Conservation (phyloP, 1,139 yeast species). For the Saccharomyces hybrid region DNA sequence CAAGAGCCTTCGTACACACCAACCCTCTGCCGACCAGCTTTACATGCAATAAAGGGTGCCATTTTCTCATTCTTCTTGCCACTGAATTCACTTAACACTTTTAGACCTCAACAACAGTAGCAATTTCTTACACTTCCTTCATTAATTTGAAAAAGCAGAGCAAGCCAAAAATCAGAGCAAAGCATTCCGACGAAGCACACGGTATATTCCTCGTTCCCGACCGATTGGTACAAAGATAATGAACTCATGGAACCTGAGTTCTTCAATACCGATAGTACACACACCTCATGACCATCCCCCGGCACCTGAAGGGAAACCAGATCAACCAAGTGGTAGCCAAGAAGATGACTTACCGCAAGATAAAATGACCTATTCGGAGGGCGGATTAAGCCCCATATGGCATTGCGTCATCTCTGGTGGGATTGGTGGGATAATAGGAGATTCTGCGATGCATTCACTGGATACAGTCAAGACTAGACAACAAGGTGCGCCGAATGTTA, state of each 20-base stretch:
- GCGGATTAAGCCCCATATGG: slow-evolving; percentile 37
- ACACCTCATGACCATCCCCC: slow-evolving; percentile 16
- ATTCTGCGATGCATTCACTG: slow-evolving; percentile 85
- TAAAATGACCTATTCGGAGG: neutral
- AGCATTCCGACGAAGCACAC: neutral
- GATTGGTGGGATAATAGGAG: slow-evolving; percentile 90
- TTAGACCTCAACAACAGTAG: neutral
- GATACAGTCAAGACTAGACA: slow-evolving; percentile 96
- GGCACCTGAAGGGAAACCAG: slow-evolving; percentile 6
- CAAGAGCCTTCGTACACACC: neutral
- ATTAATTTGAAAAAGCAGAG: neutral
- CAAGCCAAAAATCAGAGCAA: neutral
- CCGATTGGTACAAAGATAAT: neutral
- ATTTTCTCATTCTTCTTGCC: neutral
- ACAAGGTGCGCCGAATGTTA: slow-evolving; percentile 73
- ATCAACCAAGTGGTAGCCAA: slow-evolving; percentile 4
- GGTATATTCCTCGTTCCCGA: neutral
- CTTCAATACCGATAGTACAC: slow-evolving; percentile 27
- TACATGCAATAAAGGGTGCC: neutral
- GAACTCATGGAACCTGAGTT: slow-evolving; percentile 23
- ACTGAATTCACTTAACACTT: neutral
- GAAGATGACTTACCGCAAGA: slow-evolving; percentile 3
- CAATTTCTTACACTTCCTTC: neutral
- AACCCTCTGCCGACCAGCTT: neutral
- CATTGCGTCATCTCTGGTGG: slow-evolving; percentile 85